Evolutionary conservation across 441 rosid species (phyloP).

Genomic region (Pelargonium citronellum): DNA sequence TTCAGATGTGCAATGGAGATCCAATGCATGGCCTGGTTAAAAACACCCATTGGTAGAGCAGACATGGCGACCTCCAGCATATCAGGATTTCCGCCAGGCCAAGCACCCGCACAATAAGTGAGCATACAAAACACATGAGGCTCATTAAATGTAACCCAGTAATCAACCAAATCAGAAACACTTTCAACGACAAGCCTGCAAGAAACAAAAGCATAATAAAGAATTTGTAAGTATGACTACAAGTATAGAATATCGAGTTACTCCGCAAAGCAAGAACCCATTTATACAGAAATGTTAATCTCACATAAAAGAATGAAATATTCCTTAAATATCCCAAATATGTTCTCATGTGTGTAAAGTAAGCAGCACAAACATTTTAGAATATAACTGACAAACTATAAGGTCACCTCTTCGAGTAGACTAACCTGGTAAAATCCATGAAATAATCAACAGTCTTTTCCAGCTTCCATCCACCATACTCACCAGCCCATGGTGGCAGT

Average conservation of each 20-base stretch:
- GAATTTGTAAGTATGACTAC: conserved; percentile 5
- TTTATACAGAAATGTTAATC: neutral
- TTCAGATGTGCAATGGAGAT: conserved; percentile 76
- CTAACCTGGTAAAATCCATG: conserved; percentile 76
- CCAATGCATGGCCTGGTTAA: conserved; percentile 77
- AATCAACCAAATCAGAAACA: conserved; percentile 70
- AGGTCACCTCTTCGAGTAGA: conserved; percentile 8
- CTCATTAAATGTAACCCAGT: conserved; percentile 89
- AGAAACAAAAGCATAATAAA: conserved; percentile 8
- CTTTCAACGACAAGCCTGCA: conserved; percentile 82
- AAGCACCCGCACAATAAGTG: conserved; percentile 88
- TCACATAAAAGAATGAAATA: neutral
- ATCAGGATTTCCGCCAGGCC: conserved; percentile 97
- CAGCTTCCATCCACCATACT: conserved; percentile 94
- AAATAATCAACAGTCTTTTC: conserved; percentile 91
- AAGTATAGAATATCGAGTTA: neutral
- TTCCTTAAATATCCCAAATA: neutral
- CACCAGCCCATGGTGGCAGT: conserved; percentile 95
- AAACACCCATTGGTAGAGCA: conserved; percentile 85
- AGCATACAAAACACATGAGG: conserved; percentile 89
- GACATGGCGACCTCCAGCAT: conserved; percentile 84
- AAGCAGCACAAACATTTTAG: too few species aligned
- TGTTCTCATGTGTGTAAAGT: neutral
- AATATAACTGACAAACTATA: too few species aligned
- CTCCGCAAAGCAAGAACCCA: conserved; percentile 10